Conservation (phyloP, 2,329 filamentous ascomycete genomes). For the Hyphodiscus sp. region DNA sequence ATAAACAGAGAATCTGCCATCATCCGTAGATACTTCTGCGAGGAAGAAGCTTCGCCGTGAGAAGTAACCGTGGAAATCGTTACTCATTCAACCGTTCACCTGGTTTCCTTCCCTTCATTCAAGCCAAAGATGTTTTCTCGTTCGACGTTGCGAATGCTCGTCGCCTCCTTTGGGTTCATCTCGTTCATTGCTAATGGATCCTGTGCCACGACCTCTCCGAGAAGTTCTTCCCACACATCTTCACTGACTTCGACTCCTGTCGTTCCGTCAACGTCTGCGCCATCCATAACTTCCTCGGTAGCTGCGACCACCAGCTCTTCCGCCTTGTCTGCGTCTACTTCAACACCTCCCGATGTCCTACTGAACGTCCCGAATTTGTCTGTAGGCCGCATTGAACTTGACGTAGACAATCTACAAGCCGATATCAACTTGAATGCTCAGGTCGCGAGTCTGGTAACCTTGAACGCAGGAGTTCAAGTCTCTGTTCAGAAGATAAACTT, state of each 20-base stretch:
- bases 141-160: background rate
- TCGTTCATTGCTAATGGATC: background rate
- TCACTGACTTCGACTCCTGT: background rate
- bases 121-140: background rate
- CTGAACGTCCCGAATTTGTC: conserved; percentile 52
- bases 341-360: conserved; percentile 46
- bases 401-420: conserved; percentile 51
- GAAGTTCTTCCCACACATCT: background rate
- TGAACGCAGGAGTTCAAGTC: conserved; percentile 44
- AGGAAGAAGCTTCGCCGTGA: background rate
- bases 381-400: conserved; percentile 52
- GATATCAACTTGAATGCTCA: conserved; percentile 55
- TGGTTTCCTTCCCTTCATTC: background rate
- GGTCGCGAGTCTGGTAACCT: conserved; percentile 49
- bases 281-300: background rate
- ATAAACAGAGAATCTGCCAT: background rate
- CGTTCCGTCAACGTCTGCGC: background rate
- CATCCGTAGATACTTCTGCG: background rate
- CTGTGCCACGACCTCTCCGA: background rate
- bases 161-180: background rate
- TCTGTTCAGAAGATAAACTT: conserved; percentile 48
- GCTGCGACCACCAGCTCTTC: background rate
- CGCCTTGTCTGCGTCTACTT: background rate
- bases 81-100: background rate
- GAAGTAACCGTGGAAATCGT: background rate